phyloP scores from a whole-genome alignment of 2,329 filamentous ascomycete genomes.

The Cordyceps cicadae region DNA sequence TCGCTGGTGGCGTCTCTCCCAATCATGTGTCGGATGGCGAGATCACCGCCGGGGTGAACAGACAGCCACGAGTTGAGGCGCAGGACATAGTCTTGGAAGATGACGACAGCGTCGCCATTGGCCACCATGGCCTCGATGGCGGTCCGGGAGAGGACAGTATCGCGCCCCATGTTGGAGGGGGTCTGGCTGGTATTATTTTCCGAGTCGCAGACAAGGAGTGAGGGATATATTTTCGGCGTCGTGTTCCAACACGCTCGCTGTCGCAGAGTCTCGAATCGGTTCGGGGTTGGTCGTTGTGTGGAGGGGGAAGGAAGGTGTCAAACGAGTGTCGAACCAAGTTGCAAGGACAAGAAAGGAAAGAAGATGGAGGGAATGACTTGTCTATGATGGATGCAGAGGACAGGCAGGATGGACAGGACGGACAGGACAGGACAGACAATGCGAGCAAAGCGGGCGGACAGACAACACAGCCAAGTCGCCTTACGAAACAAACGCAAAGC shows the following conservation, averaged over 20 bases:
- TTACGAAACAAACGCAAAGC: neutral
- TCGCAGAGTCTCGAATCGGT: neutral
- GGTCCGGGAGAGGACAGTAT: conserved; percentile 34
- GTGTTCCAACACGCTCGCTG: neutral
- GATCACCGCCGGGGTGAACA: conserved; percentile 49
- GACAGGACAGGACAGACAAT: neutral
- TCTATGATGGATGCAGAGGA: neutral
- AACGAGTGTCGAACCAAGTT: neutral
- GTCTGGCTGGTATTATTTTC: neutral
- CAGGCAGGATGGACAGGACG: neutral
- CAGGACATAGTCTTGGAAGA: conserved; percentile 47
- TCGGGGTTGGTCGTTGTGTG: no score
- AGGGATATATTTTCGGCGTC: neutral
- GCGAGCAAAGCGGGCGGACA: neutral
- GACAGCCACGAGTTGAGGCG: conserved; percentile 50
- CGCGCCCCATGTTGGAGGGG: conserved; percentile 28
- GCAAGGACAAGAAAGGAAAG: neutral
- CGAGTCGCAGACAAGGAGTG: neutral
- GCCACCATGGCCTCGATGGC: conserved; percentile 45
- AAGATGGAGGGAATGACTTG: neutral
- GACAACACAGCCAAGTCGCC: neutral
- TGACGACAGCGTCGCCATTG: conserved; percentile 46
- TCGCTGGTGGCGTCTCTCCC: conserved; percentile 52
- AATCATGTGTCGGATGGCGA: conserved; percentile 55
- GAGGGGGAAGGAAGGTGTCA: no score